phyloP scores from a whole-genome alignment of 1,139 yeast species.

The Sugiyamaella castrensis region DNA sequence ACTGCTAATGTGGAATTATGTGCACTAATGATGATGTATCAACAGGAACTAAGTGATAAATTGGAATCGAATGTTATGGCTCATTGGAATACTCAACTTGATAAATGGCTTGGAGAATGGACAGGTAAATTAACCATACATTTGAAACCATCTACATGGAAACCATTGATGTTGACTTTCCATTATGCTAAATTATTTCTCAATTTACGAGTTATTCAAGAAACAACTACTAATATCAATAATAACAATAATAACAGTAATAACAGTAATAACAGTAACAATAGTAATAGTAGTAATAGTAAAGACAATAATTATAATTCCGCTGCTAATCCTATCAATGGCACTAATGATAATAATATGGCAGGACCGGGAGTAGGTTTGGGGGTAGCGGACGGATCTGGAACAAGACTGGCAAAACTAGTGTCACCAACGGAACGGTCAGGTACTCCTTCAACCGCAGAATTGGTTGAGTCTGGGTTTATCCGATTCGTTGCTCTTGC shows the following conservation, averaged over 20 bases:
- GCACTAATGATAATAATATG: too few species aligned
- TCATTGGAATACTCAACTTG: constrained; percentile 29
- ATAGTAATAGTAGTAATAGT: too few species aligned
- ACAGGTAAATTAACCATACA: constrained; percentile 27
- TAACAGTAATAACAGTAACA: too few species aligned
- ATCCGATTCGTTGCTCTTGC: constrained; percentile 22
- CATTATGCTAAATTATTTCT: constrained; percentile 30
- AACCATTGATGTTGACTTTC: constrained; percentile 28
- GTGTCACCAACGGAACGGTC: not conserved
- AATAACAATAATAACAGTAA: not conserved
- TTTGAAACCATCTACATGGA: constrained; percentile 27
- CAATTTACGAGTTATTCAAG: constrained; percentile 21
- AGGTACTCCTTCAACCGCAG: not conserved
- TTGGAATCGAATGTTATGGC: constrained; percentile 20
- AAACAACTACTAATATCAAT: not conserved
- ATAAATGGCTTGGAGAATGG: constrained; percentile 30
- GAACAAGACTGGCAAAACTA: not conserved
- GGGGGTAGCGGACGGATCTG: too few species aligned
- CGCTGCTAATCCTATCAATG: too few species aligned
- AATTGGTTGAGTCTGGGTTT: constrained; percentile 11
- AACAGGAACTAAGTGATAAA: constrained; percentile 23
- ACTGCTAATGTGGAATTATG: constrained; percentile 30
- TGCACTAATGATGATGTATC: constrained; percentile 27
- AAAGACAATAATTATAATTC: not conserved
- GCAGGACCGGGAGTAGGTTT: too few species aligned